Conservation (phyloP, 148 eudicot species). For the Heliamphora exappendiculata region DNA sequence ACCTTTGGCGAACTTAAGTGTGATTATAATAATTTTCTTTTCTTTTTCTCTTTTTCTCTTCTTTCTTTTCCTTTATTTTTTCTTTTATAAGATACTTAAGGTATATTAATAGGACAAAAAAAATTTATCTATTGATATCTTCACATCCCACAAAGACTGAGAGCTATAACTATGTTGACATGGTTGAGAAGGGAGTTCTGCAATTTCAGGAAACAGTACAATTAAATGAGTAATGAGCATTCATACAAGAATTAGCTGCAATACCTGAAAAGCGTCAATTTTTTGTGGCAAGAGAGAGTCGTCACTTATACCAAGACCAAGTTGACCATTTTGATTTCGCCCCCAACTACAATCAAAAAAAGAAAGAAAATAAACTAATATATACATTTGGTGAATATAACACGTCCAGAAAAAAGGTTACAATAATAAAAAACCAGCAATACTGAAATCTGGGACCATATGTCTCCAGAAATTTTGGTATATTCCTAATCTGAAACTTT, state of each 20-base stretch:
- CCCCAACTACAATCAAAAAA: slow-evolving; percentile 73
- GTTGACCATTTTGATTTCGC: slow-evolving; percentile 97
- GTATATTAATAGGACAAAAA: not conserved
- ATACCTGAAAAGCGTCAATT: slow-evolving; percentile 77
- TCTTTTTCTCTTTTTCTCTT: not conserved
- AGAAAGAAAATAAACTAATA: not conserved
- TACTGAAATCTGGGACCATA: not conserved
- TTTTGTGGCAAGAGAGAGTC: slow-evolving; percentile 83
- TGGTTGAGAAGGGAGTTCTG: not conserved
- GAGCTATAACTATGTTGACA: not conserved
- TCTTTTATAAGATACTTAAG: not conserved
- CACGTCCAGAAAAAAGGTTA: not conserved
- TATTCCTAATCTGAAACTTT: too few species aligned
- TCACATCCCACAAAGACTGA: not conserved
- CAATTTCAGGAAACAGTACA: not conserved
- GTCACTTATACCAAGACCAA: slow-evolving; percentile 88
- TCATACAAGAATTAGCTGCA: not conserved
- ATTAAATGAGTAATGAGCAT: not conserved
- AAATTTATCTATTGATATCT: not conserved
- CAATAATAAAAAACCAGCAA: not conserved
- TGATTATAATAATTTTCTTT: not conserved
- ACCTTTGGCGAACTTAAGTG: not conserved
- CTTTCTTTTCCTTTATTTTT: not conserved
- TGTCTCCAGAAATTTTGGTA: not conserved
- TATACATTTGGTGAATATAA: not conserved